Percentiles rank a stretch among this genome's conserved stretches.
These are phyloP conservation scores for Cicer pinnatifidum DNA, from an alignment of 306 rosid genomes.

Conservation along the genomic window DNA sequence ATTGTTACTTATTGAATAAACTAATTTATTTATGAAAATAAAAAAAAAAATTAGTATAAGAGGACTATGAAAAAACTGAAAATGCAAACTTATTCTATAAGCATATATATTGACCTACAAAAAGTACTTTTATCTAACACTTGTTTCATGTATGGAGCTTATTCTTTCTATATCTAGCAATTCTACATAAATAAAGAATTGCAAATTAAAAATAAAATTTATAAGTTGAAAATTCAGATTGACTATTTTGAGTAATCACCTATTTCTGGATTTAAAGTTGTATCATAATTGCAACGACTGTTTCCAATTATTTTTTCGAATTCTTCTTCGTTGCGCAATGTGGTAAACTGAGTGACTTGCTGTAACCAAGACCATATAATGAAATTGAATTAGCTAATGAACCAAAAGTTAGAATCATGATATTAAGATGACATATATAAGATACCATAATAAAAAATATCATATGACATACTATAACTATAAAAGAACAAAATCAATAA, in stretches of 20 bases:
- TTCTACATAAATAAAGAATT: background rate
- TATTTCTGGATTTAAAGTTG: slow-evolving; percentile 50
- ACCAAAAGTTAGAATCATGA: slow-evolving; percentile 85
- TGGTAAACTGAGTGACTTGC: slow-evolving; percentile 71
- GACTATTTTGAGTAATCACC: slow-evolving; percentile 52
- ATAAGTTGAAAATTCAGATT: slow-evolving; percentile 54
- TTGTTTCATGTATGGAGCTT: too few relatives aligned
- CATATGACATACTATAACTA: background rate
- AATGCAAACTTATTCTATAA: too few relatives aligned
- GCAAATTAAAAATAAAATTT: slow-evolving; percentile 17
- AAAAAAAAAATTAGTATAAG: too few relatives aligned
- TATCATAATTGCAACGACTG: slow-evolving; percentile 70
- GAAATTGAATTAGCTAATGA: slow-evolving; percentile 95
- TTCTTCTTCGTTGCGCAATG: slow-evolving; percentile 80
- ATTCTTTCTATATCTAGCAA: too few relatives aligned
- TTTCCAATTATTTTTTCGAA: slow-evolving; percentile 86
- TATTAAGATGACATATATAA: slow-evolving; percentile 24
- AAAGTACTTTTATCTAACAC: too few relatives aligned
- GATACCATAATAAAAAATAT: slow-evolving; percentile 14
- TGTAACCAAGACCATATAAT: slow-evolving; percentile 83
- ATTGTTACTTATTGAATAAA: too few relatives aligned
- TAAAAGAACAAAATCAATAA: background rate
- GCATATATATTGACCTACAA: too few relatives aligned
- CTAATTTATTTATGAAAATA: too few relatives aligned
- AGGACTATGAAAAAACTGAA: too few relatives aligned